A percentile compares a stretch with the other conserved stretches of the same genome.
phyloP scores from a whole-genome alignment of 495 filamentous ascomycete species.

The Neurospora sp. region DNA sequence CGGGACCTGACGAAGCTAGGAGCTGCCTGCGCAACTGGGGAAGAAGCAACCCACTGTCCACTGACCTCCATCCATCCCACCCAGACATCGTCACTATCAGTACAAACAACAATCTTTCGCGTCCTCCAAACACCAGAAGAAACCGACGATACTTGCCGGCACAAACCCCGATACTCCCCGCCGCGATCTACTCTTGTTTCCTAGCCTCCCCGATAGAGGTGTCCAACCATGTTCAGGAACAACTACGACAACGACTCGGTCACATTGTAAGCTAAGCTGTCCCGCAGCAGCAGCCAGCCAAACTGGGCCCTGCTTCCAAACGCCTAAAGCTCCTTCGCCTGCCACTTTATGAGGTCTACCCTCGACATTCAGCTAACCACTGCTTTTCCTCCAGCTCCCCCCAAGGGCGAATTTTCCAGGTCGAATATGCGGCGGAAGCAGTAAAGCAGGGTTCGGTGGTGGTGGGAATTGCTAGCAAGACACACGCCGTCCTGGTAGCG shows the following conservation, averaged over 20 bases:
- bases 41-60: not conserved
- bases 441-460: constrained; percentile 99
- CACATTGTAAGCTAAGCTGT: constrained; percentile 67
- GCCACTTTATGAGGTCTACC: not conserved
- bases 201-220: not conserved
- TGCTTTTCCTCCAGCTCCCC: constrained; percentile 58
- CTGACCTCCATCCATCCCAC: not conserved
- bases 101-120: not conserved
- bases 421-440: constrained; percentile 97
- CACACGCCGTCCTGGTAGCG: constrained; percentile 90
- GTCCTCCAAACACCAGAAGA: not conserved
- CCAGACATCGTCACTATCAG: not conserved
- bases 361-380: constrained; percentile 7
- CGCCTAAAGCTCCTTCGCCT: not conserved
- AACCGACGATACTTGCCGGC: not conserved
- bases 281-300: not conserved
- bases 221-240: constrained; percentile 80
- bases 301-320: constrained; percentile 1
- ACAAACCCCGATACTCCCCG: not conserved
- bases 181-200: not conserved
- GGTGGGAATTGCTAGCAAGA: constrained; percentile 93
- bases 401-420: constrained; percentile 98
- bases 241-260: constrained; percentile 99
- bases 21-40: constrained; percentile 19
- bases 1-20: constrained; percentile 24